Percentiles rank a stretch among this genome's conserved stretches.
phyloP scores from a whole-genome alignment of 164 flowering plant species.

The Vitis rotundifolia region DNA sequence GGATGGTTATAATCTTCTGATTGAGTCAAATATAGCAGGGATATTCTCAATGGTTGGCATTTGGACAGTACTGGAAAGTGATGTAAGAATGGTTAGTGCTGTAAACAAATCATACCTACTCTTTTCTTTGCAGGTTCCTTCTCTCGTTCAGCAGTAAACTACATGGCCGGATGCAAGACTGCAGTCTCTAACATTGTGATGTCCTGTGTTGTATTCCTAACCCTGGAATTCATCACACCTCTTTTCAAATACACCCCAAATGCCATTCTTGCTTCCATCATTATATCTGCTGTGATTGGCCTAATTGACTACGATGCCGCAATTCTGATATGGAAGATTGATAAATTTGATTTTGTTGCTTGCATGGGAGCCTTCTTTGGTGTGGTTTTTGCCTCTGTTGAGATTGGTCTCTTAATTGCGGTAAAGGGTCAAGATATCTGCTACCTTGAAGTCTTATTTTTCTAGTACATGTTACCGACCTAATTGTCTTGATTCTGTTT shows the following conservation, averaged over 20 bases:
- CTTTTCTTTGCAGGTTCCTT: constrained; percentile 68
- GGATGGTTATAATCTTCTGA: neutral
- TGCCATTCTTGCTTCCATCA: constrained; percentile 87
- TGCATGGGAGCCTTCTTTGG: constrained; percentile 96
- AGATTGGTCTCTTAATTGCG: constrained; percentile 85
- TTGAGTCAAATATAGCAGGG: neutral
- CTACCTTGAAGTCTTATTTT: neutral
- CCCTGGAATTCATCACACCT: constrained; percentile 74
- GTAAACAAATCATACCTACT: neutral
- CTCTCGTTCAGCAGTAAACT: constrained; percentile 92
- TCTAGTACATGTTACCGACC: neutral
- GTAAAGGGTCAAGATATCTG: constrained; percentile 35
- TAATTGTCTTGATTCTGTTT: neutral
- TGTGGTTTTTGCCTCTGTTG: constrained; percentile 75
- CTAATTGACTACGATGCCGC: constrained; percentile 73
- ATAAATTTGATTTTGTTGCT: constrained; percentile 85
- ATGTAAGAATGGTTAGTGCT: too few species aligned
- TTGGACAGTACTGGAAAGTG: neutral
- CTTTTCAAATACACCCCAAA: constrained; percentile 92
- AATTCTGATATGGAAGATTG: constrained; percentile 78
- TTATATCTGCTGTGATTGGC: constrained; percentile 76
- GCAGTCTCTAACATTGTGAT: constrained; percentile 90
- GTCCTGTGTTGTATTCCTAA: constrained; percentile 73
- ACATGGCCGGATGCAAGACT: constrained; percentile 91
- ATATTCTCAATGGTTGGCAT: neutral